phyloP scores from a whole-genome alignment of 768 basidiomycete species.

The Paxillus ammoniavirescens region DNA sequence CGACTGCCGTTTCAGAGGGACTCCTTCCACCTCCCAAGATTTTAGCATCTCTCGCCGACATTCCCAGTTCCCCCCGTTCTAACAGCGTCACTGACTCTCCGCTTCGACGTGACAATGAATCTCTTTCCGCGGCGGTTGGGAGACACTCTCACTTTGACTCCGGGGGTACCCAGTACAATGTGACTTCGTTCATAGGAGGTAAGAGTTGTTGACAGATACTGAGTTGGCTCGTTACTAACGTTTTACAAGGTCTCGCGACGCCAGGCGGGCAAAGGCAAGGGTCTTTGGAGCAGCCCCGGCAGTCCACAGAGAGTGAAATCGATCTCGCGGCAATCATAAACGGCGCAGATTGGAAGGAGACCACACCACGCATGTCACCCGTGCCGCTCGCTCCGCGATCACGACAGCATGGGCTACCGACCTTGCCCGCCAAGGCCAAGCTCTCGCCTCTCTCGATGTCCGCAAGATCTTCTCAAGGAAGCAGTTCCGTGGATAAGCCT shows the following conservation, averaged over 20 bases:
- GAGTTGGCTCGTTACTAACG: constrained; percentile 4
- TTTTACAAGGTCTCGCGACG: constrained; percentile 32
- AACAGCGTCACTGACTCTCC: constrained; percentile 19
- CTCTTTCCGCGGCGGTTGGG: constrained; percentile 11
- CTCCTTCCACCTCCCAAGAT: constrained; percentile 19
- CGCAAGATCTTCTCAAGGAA: background rate
- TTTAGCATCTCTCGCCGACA: constrained; percentile 23
- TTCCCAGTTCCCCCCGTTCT: constrained; percentile 14
- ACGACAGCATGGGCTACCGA: background rate
- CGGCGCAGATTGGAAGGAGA: background rate
- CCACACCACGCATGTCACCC: background rate
- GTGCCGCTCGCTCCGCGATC: background rate
- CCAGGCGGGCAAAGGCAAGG: constrained; percentile 19
- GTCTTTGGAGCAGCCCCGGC: constrained; percentile 3
- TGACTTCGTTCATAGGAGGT: constrained; percentile 76
- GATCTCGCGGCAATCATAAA: background rate
- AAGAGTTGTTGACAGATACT: constrained; percentile 13
- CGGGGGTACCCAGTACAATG: constrained; percentile 60
- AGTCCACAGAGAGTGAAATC: constrained; percentile 2
- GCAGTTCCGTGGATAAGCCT: background rate
- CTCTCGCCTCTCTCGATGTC: background rate
- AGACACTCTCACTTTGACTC: constrained; percentile 35
- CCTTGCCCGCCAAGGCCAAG: background rate
- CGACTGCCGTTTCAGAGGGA: constrained; percentile 6
- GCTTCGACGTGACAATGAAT: constrained; percentile 10